A percentile compares a stretch with the other conserved stretches of the same genome.
phyloP scores from a whole-genome alignment of 2,329 filamentous ascomycete species.

The Sarocladium oryzae region DNA sequence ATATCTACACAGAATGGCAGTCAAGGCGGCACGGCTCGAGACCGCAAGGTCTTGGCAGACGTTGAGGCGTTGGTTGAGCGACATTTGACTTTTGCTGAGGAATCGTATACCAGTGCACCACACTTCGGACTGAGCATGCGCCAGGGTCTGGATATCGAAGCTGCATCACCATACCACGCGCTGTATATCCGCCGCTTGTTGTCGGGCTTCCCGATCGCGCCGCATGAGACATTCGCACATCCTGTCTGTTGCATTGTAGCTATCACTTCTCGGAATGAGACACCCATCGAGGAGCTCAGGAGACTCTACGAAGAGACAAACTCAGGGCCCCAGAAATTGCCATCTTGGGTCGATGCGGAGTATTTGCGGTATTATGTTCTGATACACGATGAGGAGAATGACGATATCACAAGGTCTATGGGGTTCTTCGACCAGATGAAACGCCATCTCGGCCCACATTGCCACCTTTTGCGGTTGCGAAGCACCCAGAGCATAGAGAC shows the following conservation, averaged over 20 bases:
- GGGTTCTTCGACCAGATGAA: slow-evolving; percentile 98
- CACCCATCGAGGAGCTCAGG: slow-evolving; percentile 81
- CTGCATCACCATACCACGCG: slow-evolving; percentile 70
- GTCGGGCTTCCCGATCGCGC: slow-evolving; percentile 68
- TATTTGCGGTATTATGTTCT: slow-evolving; percentile 95
- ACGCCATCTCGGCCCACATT: slow-evolving; percentile 92
- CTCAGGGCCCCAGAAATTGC: slow-evolving; percentile 65
- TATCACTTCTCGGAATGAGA: slow-evolving; percentile 79
- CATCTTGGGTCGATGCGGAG: slow-evolving; percentile 82
- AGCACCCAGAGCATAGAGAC: slow-evolving; percentile 80
- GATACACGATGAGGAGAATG: slow-evolving; percentile 91
- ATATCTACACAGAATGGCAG: slow-evolving; percentile 27
- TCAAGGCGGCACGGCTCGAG: slow-evolving; percentile 29
- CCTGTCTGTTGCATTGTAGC: slow-evolving; percentile 92
- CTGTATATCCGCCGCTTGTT: slow-evolving; percentile 79
- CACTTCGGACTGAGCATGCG: slow-evolving; percentile 32
- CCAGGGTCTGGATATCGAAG: slow-evolving; percentile 38
- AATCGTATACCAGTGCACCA: slow-evolving; percentile 35
- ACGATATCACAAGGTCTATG: slow-evolving; percentile 87
- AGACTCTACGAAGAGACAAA: slow-evolving; percentile 81
- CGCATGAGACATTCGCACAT: slow-evolving; percentile 91
- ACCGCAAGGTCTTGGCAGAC: slow-evolving; percentile 43
- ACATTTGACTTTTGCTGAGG: slow-evolving; percentile 71
- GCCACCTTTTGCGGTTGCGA: slow-evolving; percentile 79
- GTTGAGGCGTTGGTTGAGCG: slow-evolving; percentile 76